phyloP scores from a whole-genome alignment of 2,329 filamentous ascomycete genomes.

The Hypocreales sp. region DNA sequence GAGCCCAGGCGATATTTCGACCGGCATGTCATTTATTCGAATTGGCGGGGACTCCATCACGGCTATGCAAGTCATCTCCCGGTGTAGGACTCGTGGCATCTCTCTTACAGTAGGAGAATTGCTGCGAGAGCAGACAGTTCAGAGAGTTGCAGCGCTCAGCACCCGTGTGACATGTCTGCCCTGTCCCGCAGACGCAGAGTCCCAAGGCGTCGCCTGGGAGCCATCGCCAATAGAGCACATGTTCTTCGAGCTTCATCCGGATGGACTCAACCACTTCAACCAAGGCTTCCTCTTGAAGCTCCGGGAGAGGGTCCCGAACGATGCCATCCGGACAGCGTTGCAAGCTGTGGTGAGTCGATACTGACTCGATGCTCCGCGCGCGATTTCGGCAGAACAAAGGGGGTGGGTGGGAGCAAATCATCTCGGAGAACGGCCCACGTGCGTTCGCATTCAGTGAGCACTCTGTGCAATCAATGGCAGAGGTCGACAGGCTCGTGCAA shows the following conservation, averaged over 20 bases:
- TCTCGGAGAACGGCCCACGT: too few relatives aligned
- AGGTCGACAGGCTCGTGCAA: too few relatives aligned
- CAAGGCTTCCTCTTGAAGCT: background rate
- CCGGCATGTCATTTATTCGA: too few relatives aligned
- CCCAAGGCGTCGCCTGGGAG: background rate
- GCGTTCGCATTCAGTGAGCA: too few relatives aligned
- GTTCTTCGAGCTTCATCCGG: background rate
- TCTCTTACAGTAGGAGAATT: background rate
- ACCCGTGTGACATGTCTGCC: background rate
- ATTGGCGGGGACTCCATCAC: too few relatives aligned
- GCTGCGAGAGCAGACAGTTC: background rate
- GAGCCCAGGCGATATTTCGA: too few relatives aligned
- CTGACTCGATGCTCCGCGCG: background rate
- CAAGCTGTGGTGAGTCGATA: background rate
- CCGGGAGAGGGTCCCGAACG: background rate
- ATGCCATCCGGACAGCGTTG: background rate
- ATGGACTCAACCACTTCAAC: slow-evolving; percentile 1
- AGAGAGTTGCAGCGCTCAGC: background rate
- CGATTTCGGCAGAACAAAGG: background rate
- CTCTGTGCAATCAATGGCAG: too few relatives aligned
- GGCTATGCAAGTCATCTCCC: too few relatives aligned
- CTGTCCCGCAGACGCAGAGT: background rate
- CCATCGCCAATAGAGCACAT: slow-evolving; percentile 1
- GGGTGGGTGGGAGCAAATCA: too few relatives aligned
- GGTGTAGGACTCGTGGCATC: background rate